Evolutionary conservation across 2,329 filamentous ascomycete species (phyloP).

Genomic region (Thermothelomyces thermophilus): DNA sequence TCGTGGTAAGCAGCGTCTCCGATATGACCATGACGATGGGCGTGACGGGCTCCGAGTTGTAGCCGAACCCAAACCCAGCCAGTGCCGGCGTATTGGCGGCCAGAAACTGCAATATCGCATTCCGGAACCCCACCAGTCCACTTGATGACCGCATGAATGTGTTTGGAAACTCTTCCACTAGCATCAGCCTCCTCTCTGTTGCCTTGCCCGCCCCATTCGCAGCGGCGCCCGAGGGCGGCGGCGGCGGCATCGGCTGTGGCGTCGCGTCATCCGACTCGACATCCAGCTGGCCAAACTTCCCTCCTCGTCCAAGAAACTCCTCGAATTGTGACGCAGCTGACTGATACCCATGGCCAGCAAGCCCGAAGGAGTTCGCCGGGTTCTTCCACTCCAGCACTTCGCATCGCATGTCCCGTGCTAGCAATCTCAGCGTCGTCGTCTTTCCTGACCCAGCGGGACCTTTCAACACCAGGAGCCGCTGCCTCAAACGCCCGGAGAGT

Average conservation of each 20-base stretch:
- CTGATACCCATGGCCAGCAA: constrained; percentile 55
- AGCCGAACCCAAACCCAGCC: constrained; percentile 39
- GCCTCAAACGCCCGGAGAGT: constrained; percentile 54
- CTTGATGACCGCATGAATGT: constrained; percentile 61
- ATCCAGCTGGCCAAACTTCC: constrained; percentile 60
- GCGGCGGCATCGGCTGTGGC: constrained; percentile 2
- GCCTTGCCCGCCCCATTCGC: constrained; percentile 2
- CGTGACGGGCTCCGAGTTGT: constrained; percentile 42
- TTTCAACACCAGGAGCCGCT: constrained; percentile 77
- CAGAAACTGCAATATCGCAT: constrained; percentile 68
- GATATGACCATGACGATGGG: constrained; percentile 88
- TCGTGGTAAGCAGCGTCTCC: constrained; percentile 80
- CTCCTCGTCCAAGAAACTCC: constrained; percentile 78
- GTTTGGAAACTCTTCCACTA: constrained; percentile 78
- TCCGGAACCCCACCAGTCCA: constrained; percentile 64
- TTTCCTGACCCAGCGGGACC: constrained; percentile 89
- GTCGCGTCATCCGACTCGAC: constrained; percentile 20
- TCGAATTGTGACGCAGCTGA: constrained; percentile 79
- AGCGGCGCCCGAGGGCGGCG: constrained; percentile 5
- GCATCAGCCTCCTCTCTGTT: constrained; percentile 50
- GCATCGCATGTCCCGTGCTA: constrained; percentile 70
- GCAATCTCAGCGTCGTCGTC: constrained; percentile 74
- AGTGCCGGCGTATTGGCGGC: constrained; percentile 57
- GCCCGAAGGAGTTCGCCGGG: constrained; percentile 55
- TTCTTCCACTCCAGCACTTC: constrained; percentile 89